phyloP scores from a whole-genome alignment of 2,329 filamentous ascomycete genomes.

The Microsporum audouinii region DNA sequence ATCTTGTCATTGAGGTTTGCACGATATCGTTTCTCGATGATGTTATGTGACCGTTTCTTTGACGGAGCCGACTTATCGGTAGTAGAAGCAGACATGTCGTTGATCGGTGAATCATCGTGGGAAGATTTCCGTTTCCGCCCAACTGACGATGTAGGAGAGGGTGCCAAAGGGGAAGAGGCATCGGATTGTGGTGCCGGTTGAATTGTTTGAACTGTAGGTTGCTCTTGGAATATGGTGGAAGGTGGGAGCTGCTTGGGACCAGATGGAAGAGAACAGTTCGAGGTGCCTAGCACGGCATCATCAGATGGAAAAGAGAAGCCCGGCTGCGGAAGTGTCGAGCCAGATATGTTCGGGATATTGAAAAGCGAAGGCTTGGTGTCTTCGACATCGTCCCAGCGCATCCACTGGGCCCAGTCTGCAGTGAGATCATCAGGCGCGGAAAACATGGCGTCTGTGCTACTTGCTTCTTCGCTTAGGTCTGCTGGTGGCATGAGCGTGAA shows the following conservation, averaged over 20 bases:
- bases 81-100: slow-evolving; percentile 43
- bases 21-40: slow-evolving; percentile 94
- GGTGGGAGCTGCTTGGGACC: slow-evolving; percentile 1
- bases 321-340: not conserved
- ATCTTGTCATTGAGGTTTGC: slow-evolving; percentile 98
- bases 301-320: slow-evolving; percentile 8
- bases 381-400: slow-evolving; percentile 34
- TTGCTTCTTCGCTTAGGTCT: slow-evolving; percentile 6
- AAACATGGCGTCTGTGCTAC: not conserved
- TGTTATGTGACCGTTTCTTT: slow-evolving; percentile 96
- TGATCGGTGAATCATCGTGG: not conserved
- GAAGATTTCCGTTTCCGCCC: slow-evolving; percentile 10
- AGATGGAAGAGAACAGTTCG: not conserved
- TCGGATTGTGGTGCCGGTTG: not conserved
- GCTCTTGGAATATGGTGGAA: slow-evolving; percentile 5
- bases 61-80: slow-evolving; percentile 44
- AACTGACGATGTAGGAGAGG: slow-evolving; percentile 5
- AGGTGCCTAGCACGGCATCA: not conserved
- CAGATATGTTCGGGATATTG: not conserved
- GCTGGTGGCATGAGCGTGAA: slow-evolving; percentile 3
- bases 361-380: slow-evolving; percentile 22
- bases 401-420: slow-evolving; percentile 38
- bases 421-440: slow-evolving; percentile 18
- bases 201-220: not conserved
- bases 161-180: slow-evolving; percentile 7